Evolutionary conservation across 345 rosid species (phyloP).

Genomic region (Geranium rotundifolium): DNA sequence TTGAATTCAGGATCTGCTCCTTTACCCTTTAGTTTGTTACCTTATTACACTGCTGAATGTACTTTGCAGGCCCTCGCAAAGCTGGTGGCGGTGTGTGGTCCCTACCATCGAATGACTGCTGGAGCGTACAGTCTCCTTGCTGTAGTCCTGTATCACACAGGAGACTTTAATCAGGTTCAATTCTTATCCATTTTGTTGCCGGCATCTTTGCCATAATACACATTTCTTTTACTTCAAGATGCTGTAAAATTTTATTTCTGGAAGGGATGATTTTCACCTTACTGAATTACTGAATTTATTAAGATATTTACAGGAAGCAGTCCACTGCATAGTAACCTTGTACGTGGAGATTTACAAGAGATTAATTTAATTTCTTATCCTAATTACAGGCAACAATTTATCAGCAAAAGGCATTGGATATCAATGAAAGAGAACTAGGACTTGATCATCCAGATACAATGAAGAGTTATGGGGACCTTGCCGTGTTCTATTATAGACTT

Average conservation of each 20-base stretch:
- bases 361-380: constrained; percentile 12
- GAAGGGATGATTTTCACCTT: too few relatives aligned
- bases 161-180: constrained; percentile 94
- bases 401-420: constrained; percentile 98
- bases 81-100: constrained; percentile 96
- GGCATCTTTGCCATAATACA: too few relatives aligned
- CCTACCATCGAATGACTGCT: constrained; percentile 97
- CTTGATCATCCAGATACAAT: constrained; percentile 99
- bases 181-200: constrained; percentile 6
- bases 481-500: constrained; percentile 97
- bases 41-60: constrained; percentile 1
- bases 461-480: constrained; percentile 99
- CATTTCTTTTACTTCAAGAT: too few relatives aligned
- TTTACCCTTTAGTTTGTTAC: neutral
- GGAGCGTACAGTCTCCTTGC: constrained; percentile 99
- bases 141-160: constrained; percentile 94
- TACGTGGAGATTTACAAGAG: constrained; percentile 7
- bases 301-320: too few relatives aligned
- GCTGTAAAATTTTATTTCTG: too few relatives aligned
- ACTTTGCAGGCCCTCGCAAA: constrained; percentile 78
- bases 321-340: too few relatives aligned
- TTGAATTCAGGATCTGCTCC: constrained; percentile 3
- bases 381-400: constrained; percentile 80
- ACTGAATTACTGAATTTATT: too few relatives aligned
- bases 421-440: constrained; percentile 97